Evolutionary conservation across 1,284 basidiomycete genomes (phyloP), one percentile per base, ranked within the genome.

Genomic region (Tausonia pullulans): DNA sequence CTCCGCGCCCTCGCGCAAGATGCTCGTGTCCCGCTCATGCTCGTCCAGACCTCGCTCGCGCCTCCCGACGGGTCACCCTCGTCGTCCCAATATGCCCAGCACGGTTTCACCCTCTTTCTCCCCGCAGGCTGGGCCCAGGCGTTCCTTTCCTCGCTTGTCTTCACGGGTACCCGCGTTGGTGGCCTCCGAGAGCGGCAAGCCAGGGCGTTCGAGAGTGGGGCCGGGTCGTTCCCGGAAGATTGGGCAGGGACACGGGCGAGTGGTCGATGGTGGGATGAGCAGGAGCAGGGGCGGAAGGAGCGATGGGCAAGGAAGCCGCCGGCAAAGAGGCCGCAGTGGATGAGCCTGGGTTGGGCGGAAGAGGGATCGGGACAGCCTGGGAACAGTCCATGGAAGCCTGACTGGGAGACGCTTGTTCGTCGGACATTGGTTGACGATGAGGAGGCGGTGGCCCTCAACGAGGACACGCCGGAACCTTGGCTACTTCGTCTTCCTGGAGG

Each of bases 71-170:
- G 69, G 43, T 71, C 74, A 9, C 56, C 71, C 9, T 64, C 66
- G 3, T 14, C 75, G 61, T 51, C 68, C 69, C 43, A 76, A 49
- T 67, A 50, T 11, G 64, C 80, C 0, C 78, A 90, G 46, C 84
- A 92, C 70, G 90, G 91, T 48, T 95, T 87, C 86, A 90, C 85
- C 2, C 77, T 97, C 5, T 78, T 94, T 41, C 75, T 94, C 45
- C 92, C 93, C 1, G 79, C 83, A 1, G 89, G 89, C 8, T 97
- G 91, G 91, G 81, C 82, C 0, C 92, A 91, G 86, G 80, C 90
- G 0, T 89, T 96, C 75, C 83, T 90, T 67, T 81, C 81, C 41
- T 92, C 91, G 0, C 81, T 97, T 53, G 80, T 82, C 7, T 84
- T 85, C 74, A 90, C 90, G 0, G 86, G 87, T 39, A 87, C 87